These are phyloP conservation scores for Fusarium devonianum DNA, from an alignment of 2,329 filamentous ascomycete species.

Conservation along the genomic window DNA sequence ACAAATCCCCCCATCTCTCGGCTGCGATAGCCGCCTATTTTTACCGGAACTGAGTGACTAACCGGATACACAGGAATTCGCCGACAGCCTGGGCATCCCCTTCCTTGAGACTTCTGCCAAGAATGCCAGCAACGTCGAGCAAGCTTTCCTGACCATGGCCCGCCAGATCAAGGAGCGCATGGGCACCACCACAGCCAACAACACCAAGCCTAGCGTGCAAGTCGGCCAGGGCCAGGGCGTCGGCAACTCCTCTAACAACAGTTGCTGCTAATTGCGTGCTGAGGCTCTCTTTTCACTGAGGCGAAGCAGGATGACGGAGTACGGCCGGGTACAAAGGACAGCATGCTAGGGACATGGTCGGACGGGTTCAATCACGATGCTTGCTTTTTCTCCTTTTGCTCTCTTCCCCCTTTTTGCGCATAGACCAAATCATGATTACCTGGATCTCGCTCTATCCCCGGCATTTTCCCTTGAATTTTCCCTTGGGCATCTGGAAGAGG, in stretches of 20 bases:
- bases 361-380: conserved; percentile 43
- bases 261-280: conserved; percentile 78
- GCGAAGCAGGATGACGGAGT: conserved; percentile 42
- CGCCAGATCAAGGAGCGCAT: conserved; percentile 99
- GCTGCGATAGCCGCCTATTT: conserved; percentile 1
- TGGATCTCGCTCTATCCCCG: conserved; percentile 42
- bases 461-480: conserved; percentile 15
- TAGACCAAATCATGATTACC: conserved; percentile 48
- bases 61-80: conserved; percentile 77
- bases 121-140: conserved; percentile 99
- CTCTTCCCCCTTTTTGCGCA: conserved; percentile 44
- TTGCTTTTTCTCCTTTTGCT: conserved; percentile 34
- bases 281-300: conserved; percentile 31
- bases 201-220: conserved; percentile 98
- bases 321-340: conserved; percentile 37
- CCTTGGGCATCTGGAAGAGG: conserved; percentile 33
- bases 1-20: conserved; percentile 8
- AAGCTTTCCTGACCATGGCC: conserved; percentile 99
- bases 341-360: conserved; percentile 42
- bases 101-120: conserved; percentile 99
- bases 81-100: conserved; percentile 96
- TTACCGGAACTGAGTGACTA: conserved; percentile 19
- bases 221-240: conserved; percentile 95
- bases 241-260: conserved; percentile 81
- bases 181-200: conserved; percentile 93